Conservation (phyloP, 345 rosid species). For the Linum tenue region DNA sequence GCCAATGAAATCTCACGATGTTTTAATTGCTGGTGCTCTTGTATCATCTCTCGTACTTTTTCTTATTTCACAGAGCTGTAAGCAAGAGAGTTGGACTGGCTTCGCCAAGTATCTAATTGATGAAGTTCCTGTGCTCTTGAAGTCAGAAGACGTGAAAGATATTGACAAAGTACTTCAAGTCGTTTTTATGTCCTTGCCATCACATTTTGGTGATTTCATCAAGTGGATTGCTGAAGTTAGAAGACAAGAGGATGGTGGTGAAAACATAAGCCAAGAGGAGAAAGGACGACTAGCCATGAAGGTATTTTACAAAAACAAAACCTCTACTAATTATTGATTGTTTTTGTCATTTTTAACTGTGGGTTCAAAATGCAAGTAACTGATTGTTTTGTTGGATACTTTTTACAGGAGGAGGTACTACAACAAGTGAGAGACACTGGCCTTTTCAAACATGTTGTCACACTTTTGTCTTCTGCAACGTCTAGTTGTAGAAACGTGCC, state of each 20-base stretch:
- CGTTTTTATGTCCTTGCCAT: conserved; percentile 17
- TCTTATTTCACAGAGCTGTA: conserved; percentile 13
- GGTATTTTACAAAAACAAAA: neutral
- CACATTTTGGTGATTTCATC: conserved; percentile 15
- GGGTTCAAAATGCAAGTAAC: neutral
- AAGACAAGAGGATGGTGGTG: conserved; percentile 13
- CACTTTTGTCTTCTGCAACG: conserved; percentile 5
- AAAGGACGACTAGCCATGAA: conserved; percentile 15
- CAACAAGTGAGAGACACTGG: conserved; percentile 18
- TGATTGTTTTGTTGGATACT: too few species aligned
- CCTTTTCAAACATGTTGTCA: conserved; percentile 18
- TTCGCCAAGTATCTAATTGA: conserved; percentile 17
- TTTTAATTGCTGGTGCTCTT: neutral
- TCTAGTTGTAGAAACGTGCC: neutral
- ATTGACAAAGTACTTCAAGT: conserved; percentile 8
- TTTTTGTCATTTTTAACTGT: neutral
- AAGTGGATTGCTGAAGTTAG: conserved; percentile 21
- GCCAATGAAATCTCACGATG: neutral
- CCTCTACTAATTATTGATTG: neutral
- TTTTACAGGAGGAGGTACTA: conserved; percentile 20
- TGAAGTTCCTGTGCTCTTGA: conserved; percentile 10
- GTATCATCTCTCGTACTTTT: too few species aligned
- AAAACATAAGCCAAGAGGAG: conserved; percentile 17
- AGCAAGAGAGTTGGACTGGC: conserved; percentile 8
- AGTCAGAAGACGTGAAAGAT: conserved; percentile 8